Percentiles rank a stretch among this genome's conserved stretches.
These are phyloP conservation scores for Tuber magnatum DNA, from an alignment of 495 filamentous ascomycete genomes.

Conservation along the genomic window DNA sequence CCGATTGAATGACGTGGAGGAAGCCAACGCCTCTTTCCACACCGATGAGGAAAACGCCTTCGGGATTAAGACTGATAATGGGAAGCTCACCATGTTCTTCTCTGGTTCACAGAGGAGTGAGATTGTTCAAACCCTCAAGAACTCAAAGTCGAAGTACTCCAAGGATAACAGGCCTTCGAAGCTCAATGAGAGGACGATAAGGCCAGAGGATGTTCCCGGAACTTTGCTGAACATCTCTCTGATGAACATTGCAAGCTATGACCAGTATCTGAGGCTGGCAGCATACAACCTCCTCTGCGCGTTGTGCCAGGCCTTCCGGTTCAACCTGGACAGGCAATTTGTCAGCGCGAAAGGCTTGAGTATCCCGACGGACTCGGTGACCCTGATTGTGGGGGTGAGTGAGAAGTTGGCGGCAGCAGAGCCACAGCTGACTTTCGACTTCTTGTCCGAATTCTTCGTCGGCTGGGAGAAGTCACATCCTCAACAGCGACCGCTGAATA, in stretches of 20 bases:
- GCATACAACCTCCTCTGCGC: conserved; percentile 59
- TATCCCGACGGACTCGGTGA: conserved; percentile 55
- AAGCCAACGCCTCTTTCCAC: conserved; percentile 53
- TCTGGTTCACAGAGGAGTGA: conserved; percentile 55
- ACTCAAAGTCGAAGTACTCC: conserved; percentile 53
- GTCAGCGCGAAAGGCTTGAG: conserved; percentile 51
- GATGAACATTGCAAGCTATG: conserved; percentile 55
- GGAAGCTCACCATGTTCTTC: conserved; percentile 62
- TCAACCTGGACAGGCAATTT: conserved; percentile 53
- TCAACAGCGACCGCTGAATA: conserved; percentile 55
- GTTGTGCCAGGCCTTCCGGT: conserved; percentile 58
- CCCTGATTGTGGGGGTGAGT: conserved; percentile 57
- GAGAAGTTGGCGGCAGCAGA: conserved; percentile 54
- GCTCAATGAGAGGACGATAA: conserved; percentile 54
- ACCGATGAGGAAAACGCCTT: conserved; percentile 62
- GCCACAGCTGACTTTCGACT: conserved; percentile 59
- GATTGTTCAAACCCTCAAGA: conserved; percentile 54
- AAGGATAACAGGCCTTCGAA: conserved; percentile 54
- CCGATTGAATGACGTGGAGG: conserved; percentile 56
- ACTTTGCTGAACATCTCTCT: conserved; percentile 59
- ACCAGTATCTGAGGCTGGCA: conserved; percentile 52
- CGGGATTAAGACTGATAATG: conserved; percentile 58
- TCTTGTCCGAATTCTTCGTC: conserved; percentile 61
- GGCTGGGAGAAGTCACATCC: conserved; percentile 60
- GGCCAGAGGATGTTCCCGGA: conserved; percentile 61